These are phyloP conservation scores for Dictyostelium firmibasis DNA, from an alignment of 78 protist genomes.

Conservation along the genomic window DNA sequence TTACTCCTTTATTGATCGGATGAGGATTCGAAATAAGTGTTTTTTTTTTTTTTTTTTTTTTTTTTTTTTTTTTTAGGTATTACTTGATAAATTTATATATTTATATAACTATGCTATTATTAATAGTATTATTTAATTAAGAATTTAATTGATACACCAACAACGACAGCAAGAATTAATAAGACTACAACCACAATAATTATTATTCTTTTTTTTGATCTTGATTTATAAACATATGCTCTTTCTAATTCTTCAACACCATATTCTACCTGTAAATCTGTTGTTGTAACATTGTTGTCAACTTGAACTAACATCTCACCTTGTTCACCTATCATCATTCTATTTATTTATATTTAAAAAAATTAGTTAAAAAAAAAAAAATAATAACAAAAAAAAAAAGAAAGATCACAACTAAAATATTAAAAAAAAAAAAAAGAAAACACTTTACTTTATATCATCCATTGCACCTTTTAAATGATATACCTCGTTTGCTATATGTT, in stretches of 20 bases:
- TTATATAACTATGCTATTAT: too few species aligned
- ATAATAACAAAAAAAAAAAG: not conserved
- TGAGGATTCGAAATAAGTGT: too few species aligned
- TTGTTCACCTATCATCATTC: constrained; percentile 2
- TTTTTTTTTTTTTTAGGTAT: too few species aligned
- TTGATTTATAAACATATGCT: constrained; percentile 33
- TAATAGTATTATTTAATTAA: not conserved
- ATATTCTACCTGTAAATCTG: not conserved
- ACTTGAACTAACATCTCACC: constrained; percentile 14
- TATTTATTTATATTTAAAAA: not conserved
- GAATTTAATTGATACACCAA: not conserved
- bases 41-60: too few species aligned
- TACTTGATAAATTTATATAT: too few species aligned
- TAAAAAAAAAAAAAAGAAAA: not conserved
- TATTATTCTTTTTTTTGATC: constrained; percentile 7
- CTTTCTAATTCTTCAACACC: constrained; percentile 10
- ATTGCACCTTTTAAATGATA: constrained; percentile 20
- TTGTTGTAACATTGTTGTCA: not conserved
- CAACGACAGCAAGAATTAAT: not conserved
- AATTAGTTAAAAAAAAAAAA: not conserved
- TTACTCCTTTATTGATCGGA: too few species aligned
- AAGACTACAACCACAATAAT: not conserved
- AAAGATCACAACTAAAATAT: not conserved
- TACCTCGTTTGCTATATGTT: not conserved
- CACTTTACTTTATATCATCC: constrained; percentile 9